Base-by-base conservation (phyloP, 2,329 filamentous ascomycete species). In the Colletotrichum gloeosporioides region DNA sequence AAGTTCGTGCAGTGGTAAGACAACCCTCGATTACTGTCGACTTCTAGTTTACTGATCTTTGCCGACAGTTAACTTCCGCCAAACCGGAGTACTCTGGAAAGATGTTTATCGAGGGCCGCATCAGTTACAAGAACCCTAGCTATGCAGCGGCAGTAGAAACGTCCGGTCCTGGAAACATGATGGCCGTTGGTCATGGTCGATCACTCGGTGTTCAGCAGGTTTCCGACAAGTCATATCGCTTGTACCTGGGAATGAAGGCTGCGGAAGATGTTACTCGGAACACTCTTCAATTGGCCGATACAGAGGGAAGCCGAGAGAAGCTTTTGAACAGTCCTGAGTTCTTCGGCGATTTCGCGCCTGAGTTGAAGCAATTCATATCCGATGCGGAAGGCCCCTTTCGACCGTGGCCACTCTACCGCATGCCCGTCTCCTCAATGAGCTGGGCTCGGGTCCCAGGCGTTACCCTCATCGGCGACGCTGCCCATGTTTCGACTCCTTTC, bases 61-160 rank as follows among this genome's bases (percentile, higher is more conserved):
- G 8, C 0, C 5, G 2, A 25, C 6, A 74, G 66, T 18, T 71
- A 6, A 74, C 66, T 27, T 16, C 31, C 1, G 67, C 39, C 7
- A 70, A 53, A 18, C 71, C 71, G 10, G 66, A 71, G 25, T 74
- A 71, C n/a, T 74, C 71, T 16, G 67, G 71, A 3, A 74, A 71
- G 22, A 25, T 63, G 3, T 64, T 70, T 8, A 16, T 74, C 12
- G 71, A 71, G 8, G 39, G 39, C n/a, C 57, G 67, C 4, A 70
- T 74, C 9, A 55, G 55, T 4, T 57, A 63, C 18, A 8, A 4
- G 31, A 74, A 71, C 39, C 71, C 67, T 25, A 63, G 36, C 25
- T 74, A 74, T 27, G 25, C 31, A 15, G 34, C 57, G 5, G 49
- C 44, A 3, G 9, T 65, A n/a, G 59, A 71, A n/a, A 22, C 36